These are phyloP conservation scores for Alternaria panax DNA, from an alignment of 2,329 filamentous ascomycete genomes.

Conservation along the genomic window DNA sequence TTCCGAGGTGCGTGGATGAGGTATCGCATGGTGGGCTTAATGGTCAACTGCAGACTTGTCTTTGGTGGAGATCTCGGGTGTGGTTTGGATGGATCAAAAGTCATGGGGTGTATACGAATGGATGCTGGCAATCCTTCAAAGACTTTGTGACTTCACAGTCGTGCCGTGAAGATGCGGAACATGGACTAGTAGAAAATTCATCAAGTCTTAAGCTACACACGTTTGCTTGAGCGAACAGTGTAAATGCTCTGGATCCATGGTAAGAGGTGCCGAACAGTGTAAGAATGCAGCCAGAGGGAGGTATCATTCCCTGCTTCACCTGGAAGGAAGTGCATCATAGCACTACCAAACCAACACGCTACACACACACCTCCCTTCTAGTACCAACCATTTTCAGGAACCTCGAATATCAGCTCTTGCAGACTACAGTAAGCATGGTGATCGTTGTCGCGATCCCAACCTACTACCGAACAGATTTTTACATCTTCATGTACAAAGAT, in stretches of 20 bases:
- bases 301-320: background rate
- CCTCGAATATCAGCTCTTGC: background rate
- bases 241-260: background rate
- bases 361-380: background rate
- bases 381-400: background rate
- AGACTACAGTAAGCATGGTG: background rate
- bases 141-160: background rate
- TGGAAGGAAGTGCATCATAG: background rate
- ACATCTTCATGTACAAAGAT: background rate
- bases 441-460: background rate
- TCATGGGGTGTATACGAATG: background rate
- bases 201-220: background rate
- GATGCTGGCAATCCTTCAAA: no score
- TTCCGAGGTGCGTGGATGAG: background rate
- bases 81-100: background rate
- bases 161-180: background rate
- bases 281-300: background rate
- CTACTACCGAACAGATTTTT: slow-evolving; percentile 6
- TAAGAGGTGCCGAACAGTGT: background rate
- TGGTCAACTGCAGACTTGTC: background rate
- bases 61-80: background rate
- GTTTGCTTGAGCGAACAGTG: background rate
- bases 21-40: background rate
- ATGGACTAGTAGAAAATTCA: background rate
- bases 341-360: background rate